Percentiles rank a stretch among this genome's conserved stretches.
Conservation (phyloP, 2,329 filamentous ascomycete genomes). For the Hypoxylon sp. region DNA sequence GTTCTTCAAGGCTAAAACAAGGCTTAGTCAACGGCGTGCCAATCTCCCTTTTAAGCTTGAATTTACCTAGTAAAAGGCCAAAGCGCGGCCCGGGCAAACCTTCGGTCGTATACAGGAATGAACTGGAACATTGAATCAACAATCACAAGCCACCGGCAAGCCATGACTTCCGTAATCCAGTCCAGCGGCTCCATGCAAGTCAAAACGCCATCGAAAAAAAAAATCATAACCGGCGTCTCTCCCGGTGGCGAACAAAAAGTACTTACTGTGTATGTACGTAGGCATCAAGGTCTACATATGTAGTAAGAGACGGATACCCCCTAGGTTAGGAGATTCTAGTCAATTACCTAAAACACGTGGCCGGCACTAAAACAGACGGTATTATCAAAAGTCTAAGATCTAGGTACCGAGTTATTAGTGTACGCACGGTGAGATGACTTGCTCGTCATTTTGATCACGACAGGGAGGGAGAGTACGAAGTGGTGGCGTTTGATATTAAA, state of each 20-base stretch:
- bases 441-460: conserved; percentile 41
- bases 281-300: background rate
- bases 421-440: conserved; percentile 37
- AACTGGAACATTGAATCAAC: conserved; percentile 49
- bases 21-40: conserved; percentile 46
- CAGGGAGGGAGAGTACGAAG: conserved; percentile 19
- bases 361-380: conserved; percentile 25
- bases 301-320: conserved; percentile 18
- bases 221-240: conserved; percentile 26
- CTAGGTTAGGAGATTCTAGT: conserved; percentile 18
- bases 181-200: conserved; percentile 38
- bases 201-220: conserved; percentile 30
- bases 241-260: conserved; percentile 20
- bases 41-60: conserved; percentile 47
- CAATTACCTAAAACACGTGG: conserved; percentile 44
- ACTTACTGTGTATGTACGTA: background rate
- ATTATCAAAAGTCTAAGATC: conserved; percentile 25
- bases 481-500: conserved; percentile 39
- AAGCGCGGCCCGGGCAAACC: conserved; percentile 50
- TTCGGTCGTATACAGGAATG: conserved; percentile 52
- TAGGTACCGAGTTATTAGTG: conserved; percentile 39
- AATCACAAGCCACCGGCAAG: conserved; percentile 41
- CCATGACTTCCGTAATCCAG: conserved; percentile 35
- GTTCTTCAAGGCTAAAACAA: conserved; percentile 44
- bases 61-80: conserved; percentile 43